phyloP scores from a whole-genome alignment of 805 yeast genomes.

The Sporopachydermia lactativora region DNA sequence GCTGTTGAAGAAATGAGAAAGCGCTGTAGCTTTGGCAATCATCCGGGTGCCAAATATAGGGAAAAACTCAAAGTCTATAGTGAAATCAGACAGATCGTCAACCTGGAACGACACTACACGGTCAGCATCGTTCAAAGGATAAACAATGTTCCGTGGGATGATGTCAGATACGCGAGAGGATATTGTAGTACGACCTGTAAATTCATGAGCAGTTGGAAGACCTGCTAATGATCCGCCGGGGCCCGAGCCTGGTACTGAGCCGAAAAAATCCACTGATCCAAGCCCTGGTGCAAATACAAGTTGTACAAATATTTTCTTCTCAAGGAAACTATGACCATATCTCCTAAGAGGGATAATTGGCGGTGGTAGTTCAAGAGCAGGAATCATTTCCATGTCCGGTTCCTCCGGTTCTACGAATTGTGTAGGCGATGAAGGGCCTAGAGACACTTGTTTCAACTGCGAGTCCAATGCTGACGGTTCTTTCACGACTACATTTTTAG shows the following conservation, averaged over 20 bases:
- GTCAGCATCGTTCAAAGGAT: conserved; percentile 62
- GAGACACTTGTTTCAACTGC: neutral
- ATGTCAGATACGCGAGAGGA: conserved; percentile 62
- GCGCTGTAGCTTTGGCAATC: conserved; percentile 77
- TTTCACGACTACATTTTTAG: neutral
- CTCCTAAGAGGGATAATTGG: conserved; percentile 88
- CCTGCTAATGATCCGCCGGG: conserved; percentile 24
- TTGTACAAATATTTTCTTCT: conserved; percentile 76
- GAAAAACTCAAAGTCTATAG: conserved; percentile 76
- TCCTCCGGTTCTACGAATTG: conserved; percentile 7
- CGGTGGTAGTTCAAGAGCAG: conserved; percentile 87
- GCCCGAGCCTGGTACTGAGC: conserved; percentile 5
- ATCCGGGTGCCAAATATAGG: conserved; percentile 92
- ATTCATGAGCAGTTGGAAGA: conserved; percentile 11
- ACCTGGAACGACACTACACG: conserved; percentile 73
- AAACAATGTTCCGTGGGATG: conserved; percentile 72
- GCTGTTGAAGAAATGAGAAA: conserved; percentile 36
- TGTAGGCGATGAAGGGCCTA: conserved; percentile 8
- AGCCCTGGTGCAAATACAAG: conserved; percentile 41
- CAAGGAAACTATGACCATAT: conserved; percentile 92
- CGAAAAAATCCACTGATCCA: conserved; percentile 29
- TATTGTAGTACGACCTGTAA: conserved; percentile 75
- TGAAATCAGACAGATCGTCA: conserved; percentile 57
- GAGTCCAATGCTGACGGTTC: neutral
- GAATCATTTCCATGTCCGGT: conserved; percentile 54